Evolutionary conservation across 1,139 yeast genomes (phyloP), one percentile per base, ranked within the genome.

Genomic region (Geotrichum aggregatum): DNA sequence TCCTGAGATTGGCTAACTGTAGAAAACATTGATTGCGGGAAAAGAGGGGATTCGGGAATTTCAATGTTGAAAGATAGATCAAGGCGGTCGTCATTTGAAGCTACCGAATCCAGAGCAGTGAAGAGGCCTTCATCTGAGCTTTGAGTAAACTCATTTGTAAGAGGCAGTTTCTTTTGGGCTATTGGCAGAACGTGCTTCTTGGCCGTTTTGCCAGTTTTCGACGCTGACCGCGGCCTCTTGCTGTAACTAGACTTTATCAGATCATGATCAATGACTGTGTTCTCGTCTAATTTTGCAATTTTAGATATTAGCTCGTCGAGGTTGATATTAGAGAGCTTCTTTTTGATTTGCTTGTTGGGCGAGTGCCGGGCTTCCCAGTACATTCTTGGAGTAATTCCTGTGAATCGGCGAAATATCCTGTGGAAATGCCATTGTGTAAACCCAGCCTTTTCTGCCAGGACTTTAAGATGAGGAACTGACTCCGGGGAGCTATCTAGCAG

Each of bases 361-460:
- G 40, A 40, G 30, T 53, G 56, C 16, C 56, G 38, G 6, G 52
- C 56, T 31, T 53, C 56, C 56, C 56, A 53, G 45, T 53, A 53
- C 52, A 53, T 50, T 16, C 52, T 28, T 4, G 56, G 56, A 10
- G 56, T 53, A 35, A 53, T 52, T 1, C 61, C 63, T 8, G 65
- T 60, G 47, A 64, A 65, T 39, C 58, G 58, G 35, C 65, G 64
- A 54, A 66, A 66, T n/a, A 62, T 56, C 5, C 70, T 55, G 48
- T 61, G 64, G 41, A 50, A 50, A 21, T 66, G 67, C 68, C 69
- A 66, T 51, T 63, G 63, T 2, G 69, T 64, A 24, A 64, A 55
- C 1, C 62, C 60, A 6, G 56, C 61, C 19, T 48, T 40, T 33
- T 56, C 53, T 16, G 62, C 58, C 36, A 66, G 50, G 18, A 56